These are phyloP conservation scores for Phytophthora hibernalis DNA, from an alignment of 352 stramenopile genomes.

Conservation along the genomic window DNA sequence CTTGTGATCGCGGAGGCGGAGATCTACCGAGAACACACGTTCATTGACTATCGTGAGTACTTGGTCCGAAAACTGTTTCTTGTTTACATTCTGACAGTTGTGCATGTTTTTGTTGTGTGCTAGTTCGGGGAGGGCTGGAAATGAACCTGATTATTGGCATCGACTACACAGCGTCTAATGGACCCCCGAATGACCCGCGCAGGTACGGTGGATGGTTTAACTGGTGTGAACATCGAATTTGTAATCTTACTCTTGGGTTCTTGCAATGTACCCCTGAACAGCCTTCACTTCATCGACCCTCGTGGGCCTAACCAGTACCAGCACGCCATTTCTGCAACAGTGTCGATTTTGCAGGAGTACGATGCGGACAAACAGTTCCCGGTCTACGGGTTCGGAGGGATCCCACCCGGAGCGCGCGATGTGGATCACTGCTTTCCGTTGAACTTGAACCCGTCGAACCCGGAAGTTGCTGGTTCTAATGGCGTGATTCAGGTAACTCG, in stretches of 20 bases:
- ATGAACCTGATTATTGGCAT: conserved; percentile 83
- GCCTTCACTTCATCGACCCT: conserved; percentile 75
- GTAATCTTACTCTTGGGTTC: not conserved
- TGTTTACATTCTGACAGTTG: conserved; percentile 5
- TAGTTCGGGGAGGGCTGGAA: conserved; percentile 85
- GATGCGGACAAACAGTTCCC: conserved; percentile 79
- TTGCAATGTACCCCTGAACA: conserved; percentile 12
- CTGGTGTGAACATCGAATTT: not conserved
- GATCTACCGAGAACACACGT: conserved; percentile 56
- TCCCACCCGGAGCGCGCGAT: conserved; percentile 65
- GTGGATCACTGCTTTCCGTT: conserved; percentile 94
- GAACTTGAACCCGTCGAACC: conserved; percentile 69
- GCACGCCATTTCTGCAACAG: conserved; percentile 71
- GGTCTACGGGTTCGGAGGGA: conserved; percentile 82
- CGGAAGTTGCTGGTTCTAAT: conserved; percentile 73
- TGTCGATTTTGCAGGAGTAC: conserved; percentile 74
- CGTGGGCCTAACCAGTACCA: conserved; percentile 79
- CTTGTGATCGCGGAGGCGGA: conserved; percentile 48
- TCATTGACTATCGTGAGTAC: conserved; percentile 66
- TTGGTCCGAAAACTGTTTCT: not conserved
- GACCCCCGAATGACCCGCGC: conserved; percentile 50
- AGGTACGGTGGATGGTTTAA: conserved; percentile 24
- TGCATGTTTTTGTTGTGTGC: conserved; percentile 12
- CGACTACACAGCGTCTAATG: conserved; percentile 83
- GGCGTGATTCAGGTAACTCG: conserved; percentile 72